phyloP scores from a whole-genome alignment of 768 basidiomycete genomes.

The Tylopilus felleus region DNA sequence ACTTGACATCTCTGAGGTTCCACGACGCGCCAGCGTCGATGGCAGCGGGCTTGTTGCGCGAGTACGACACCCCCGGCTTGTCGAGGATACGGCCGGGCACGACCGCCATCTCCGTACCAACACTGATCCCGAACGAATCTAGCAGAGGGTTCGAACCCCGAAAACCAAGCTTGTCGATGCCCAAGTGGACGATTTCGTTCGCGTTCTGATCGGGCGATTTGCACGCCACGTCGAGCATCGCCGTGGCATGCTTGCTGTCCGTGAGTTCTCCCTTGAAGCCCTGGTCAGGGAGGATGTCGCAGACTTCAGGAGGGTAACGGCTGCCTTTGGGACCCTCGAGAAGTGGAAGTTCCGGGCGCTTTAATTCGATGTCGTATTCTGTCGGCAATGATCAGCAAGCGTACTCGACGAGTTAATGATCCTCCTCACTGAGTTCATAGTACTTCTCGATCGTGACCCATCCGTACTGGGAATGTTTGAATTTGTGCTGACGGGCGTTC shows the following conservation, averaged over 20 bases:
- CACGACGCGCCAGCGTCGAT: slow-evolving; percentile 46
- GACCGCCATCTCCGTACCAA: slow-evolving; percentile 48
- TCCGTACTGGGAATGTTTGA: slow-evolving; percentile 37
- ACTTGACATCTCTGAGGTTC: slow-evolving; percentile 54
- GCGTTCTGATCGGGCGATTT: slow-evolving; percentile 47
- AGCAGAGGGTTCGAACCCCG: slow-evolving; percentile 30
- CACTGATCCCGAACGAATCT: slow-evolving; percentile 41
- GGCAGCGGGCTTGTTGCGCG: slow-evolving; percentile 14
- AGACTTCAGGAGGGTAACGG: slow-evolving; percentile 46
- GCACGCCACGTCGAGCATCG: slow-evolving; percentile 48
- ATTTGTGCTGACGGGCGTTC: slow-evolving; percentile 36
- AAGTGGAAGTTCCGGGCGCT: slow-evolving; percentile 36
- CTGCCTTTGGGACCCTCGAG: slow-evolving; percentile 38
- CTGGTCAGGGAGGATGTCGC: slow-evolving; percentile 41
- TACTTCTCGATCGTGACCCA: slow-evolving; percentile 44
- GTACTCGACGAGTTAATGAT: background rate
- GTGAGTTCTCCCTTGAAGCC: slow-evolving; percentile 47
- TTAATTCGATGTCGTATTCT: slow-evolving; percentile 40
- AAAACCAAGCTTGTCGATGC: slow-evolving; percentile 44
- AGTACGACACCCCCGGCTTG: slow-evolving; percentile 43
- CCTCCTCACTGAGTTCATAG: slow-evolving; percentile 39
- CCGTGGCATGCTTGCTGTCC: slow-evolving; percentile 39
- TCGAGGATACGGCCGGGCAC: slow-evolving; percentile 52
- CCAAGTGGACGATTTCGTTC: slow-evolving; percentile 38
- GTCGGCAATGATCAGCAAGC: background rate